phyloP scores from a whole-genome alignment of 768 basidiomycete genomes.

The Termitomyces eurrhizus region DNA sequence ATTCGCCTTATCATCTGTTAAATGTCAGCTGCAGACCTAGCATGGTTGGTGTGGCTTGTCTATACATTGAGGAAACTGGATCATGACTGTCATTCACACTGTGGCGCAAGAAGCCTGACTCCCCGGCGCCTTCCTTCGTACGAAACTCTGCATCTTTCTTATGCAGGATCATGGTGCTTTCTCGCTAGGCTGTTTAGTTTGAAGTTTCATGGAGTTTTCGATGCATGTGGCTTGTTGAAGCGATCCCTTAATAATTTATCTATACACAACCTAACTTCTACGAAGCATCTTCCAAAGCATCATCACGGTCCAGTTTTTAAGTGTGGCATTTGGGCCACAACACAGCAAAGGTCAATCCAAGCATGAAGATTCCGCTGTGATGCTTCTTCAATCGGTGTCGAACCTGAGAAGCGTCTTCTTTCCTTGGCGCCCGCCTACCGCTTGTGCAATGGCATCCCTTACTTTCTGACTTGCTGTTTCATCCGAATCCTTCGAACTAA shows the following conservation, averaged over 20 bases:
- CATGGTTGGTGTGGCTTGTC: background rate
- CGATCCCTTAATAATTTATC: background rate
- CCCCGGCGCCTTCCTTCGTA: background rate
- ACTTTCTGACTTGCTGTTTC: constrained; percentile 40
- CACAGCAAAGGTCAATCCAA: background rate
- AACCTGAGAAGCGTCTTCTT: constrained; percentile 42
- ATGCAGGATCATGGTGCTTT: background rate
- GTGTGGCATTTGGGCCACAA: background rate
- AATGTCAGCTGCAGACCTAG: background rate
- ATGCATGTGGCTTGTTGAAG: too few relatives aligned
- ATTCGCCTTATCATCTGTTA: background rate
- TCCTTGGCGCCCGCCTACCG: constrained; percentile 33
- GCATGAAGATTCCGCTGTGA: too few relatives aligned
- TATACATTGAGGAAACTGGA: background rate
- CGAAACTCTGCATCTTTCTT: background rate
- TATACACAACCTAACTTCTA: background rate
- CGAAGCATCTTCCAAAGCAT: background rate
- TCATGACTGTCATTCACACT: background rate
- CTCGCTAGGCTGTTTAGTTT: background rate
- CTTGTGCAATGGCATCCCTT: constrained; percentile 41
- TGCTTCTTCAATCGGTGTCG: constrained; percentile 18
- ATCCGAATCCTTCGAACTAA: constrained; percentile 36
- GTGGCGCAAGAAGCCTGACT: background rate
- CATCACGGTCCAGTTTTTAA: background rate
- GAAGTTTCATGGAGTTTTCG: background rate